phyloP scores from a whole-genome alignment of 192 early-diverging fungal genomes.

The Umbelopsis sp. region DNA sequence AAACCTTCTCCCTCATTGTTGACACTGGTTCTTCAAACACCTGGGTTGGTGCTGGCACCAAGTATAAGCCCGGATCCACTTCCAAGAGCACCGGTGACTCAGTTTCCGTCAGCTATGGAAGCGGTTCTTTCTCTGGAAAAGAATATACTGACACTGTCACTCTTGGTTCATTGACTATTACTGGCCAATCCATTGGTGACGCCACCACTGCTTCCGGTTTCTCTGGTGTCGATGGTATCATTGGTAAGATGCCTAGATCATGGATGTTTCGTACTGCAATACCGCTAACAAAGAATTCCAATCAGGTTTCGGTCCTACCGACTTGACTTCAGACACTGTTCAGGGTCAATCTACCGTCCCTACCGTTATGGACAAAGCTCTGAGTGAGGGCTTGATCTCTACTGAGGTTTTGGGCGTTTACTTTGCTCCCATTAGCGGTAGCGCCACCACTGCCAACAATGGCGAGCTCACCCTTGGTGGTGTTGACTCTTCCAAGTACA shows the following conservation, averaged over 20 bases:
- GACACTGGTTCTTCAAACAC: constrained; percentile 38
- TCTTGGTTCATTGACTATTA: constrained; percentile 21
- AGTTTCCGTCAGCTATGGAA: constrained; percentile 30
- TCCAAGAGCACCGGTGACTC: constrained; percentile 17
- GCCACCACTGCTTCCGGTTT: constrained; percentile 25
- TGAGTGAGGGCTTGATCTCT: constrained; percentile 25
- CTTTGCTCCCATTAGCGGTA: constrained; percentile 38
- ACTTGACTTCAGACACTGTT: constrained; percentile 21
- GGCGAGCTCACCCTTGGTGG: constrained; percentile 55
- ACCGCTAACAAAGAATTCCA: neutral
- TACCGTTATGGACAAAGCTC: constrained; percentile 32
- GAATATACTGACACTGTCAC: constrained; percentile 29
- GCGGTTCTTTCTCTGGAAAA: constrained; percentile 25
- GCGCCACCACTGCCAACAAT: constrained; percentile 36
- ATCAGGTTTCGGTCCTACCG: constrained; percentile 25
- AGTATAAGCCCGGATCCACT: constrained; percentile 20
- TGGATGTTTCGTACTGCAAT: too few relatives aligned
- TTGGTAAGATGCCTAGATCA: constrained; percentile 23
- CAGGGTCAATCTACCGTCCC: neutral
- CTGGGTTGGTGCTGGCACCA: constrained; percentile 31
- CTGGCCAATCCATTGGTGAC: constrained; percentile 26
- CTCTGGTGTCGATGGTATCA: constrained; percentile 39
- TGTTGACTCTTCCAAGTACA: constrained; percentile 44
- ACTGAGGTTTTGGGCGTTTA: constrained; percentile 52
- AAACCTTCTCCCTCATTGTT: constrained; percentile 34